Evolutionary conservation across 176 grass and related monocot genomes (phyloP), one percentile per base, ranked within the genome.

Genomic region (Rhynchospora breviuscula): DNA sequence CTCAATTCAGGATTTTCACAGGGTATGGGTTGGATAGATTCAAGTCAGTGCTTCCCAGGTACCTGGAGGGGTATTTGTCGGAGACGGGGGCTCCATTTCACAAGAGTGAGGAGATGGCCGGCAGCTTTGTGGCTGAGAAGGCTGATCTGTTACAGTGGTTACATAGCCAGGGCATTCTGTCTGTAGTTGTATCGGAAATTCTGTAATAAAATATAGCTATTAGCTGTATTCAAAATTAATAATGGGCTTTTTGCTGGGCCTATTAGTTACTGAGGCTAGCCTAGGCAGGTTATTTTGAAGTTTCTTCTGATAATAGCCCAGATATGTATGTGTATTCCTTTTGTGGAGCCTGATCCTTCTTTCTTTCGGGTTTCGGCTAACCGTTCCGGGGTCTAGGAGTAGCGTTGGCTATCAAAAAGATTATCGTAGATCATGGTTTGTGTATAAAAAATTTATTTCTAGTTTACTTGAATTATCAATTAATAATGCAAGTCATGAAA

Each of bases 21-120:
- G 95, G 95, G 0, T 86, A 88, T 26, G 94, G 95, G 86, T 92
- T 85, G 12, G 92, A 94, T 85, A 93, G 89, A 78, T 91, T 91
- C 7, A 87, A 87, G 1, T 93, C 94, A 53, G 95, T 91, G 47
- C 89, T 98, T 59, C 85, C 87, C 3, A 84, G 57, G 8, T 85
- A 88, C 29, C 85, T 98, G 7, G 84, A 86, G 0, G 22, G 59
- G 0, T 85, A 90, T 46, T 87, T 88, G n/a, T 57, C 87, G 44
- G 80, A 91, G 52, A 15, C 62, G 0, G 81, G 79, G 0, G 89
- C 79, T 33, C 95, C 95, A 1, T 93, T 98, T 78, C 79, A 7
- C 43, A 79, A 84, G 9, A 88, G 59, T 0, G 90, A 82, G 54
- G 88, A 90, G 11, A 93, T 75, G 18, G 63, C 80, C 3, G 92